A percentile compares a stretch with the other conserved stretches of the same genome.
These are phyloP conservation scores for Eucalyptus polybractea DNA, from an alignment of 345 rosid species.

Conservation along the genomic window DNA sequence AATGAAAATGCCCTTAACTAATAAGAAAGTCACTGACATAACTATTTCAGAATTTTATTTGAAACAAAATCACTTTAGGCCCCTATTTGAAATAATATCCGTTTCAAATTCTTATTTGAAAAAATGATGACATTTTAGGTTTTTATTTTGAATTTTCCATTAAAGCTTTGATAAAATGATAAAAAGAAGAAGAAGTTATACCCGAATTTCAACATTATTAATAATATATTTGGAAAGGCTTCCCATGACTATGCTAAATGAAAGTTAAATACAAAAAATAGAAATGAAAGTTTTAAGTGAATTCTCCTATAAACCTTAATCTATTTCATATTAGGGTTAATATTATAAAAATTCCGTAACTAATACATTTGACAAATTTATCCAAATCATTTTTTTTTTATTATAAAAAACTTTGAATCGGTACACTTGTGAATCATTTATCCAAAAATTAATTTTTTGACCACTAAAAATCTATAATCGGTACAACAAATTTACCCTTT, in stretches of 20 bases:
- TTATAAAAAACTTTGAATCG: rapidly evolving
- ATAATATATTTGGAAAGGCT: neutral
- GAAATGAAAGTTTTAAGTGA: neutral
- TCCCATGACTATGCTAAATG: neutral
- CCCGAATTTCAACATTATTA: neutral
- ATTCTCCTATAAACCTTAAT: neutral
- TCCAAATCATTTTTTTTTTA: too few species aligned
- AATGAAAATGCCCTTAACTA: too few species aligned
- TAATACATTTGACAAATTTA: rapidly evolving
- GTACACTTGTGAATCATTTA: rapidly evolving
- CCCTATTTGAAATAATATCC: rapidly evolving
- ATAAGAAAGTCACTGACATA: too few species aligned
- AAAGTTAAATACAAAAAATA: too few species aligned
- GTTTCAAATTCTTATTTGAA: rapidly evolving
- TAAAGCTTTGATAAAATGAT: neutral
- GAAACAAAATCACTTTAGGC: too few species aligned
- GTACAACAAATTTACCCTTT: too few species aligned
- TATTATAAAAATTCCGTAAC: rapidly evolving
- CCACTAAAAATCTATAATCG: too few species aligned
- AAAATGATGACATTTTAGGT: rapidly evolving
- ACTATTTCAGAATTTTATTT: too few species aligned
- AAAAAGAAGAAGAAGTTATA: neutral
- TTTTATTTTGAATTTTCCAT: too few species aligned
- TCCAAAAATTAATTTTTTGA: too few species aligned
- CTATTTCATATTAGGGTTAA: neutral